Evolutionary conservation across 441 rosid species (phyloP).

Genomic region (Kokia cookei): DNA sequence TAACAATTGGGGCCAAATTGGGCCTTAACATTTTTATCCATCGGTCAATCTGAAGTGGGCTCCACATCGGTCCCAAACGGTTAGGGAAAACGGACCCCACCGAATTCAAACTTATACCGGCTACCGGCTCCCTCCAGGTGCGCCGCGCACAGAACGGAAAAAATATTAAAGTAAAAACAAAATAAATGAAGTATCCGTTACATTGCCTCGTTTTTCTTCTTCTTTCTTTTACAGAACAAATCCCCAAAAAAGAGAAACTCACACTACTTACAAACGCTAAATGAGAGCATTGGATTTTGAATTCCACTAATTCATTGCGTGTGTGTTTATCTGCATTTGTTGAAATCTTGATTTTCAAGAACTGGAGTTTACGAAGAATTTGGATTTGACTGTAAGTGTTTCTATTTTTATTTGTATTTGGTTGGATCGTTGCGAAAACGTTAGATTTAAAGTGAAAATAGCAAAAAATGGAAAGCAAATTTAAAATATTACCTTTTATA

Average conservation of each 20-base stretch:
- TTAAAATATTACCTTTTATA: neutral
- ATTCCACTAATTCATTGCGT: neutral
- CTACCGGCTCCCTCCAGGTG: neutral
- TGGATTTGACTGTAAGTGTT: constrained; percentile 10
- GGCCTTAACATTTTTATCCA: neutral
- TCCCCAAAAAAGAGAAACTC: neutral
- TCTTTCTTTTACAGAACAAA: neutral
- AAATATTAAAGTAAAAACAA: constrained; percentile 3
- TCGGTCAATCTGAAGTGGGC: neutral
- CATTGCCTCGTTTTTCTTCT: neutral
- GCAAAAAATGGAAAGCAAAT: constrained; percentile 8
- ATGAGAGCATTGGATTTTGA: neutral
- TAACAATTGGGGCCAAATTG: neutral
- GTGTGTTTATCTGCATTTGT: neutral
- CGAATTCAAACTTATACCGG: constrained; percentile 15
- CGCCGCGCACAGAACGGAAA: constrained; percentile 19
- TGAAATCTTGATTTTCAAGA: constrained; percentile 17
- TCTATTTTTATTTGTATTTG: neutral
- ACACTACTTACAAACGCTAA: neutral
- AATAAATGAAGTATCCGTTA: constrained; percentile 28
- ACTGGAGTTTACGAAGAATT: constrained; percentile 9
- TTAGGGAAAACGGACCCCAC: neutral
- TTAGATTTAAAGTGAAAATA: neutral
- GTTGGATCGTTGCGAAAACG: neutral
- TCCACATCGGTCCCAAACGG: neutral